Conservation (phyloP, 2,329 filamentous ascomycete genomes). For the Ramularia endophylla region DNA sequence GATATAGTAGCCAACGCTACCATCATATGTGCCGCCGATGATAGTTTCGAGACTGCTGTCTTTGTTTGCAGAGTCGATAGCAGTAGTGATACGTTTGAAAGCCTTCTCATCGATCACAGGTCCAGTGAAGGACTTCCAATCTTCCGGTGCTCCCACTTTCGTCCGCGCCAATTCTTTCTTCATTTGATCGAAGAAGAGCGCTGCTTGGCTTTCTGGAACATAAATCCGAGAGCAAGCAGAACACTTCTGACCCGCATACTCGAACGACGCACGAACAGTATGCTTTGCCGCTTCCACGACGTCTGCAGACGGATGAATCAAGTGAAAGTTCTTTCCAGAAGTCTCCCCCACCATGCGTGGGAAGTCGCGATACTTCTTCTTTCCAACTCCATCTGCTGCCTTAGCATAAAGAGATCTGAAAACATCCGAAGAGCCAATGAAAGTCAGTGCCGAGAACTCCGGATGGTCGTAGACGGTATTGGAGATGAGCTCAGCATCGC, state of each 20-base stretch:
- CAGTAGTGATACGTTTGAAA: slow-evolving; percentile 69
- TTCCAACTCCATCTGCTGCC: slow-evolving; percentile 72
- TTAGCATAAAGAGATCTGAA: slow-evolving; percentile 83
- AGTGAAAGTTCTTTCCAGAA: slow-evolving; percentile 87
- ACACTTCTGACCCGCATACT: slow-evolving; percentile 88
- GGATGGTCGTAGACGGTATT: slow-evolving; percentile 66
- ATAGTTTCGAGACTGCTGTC: slow-evolving; percentile 67
- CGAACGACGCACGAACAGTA: slow-evolving; percentile 78
- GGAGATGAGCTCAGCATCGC: slow-evolving; percentile 76
- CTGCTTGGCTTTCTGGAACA: slow-evolving; percentile 66
- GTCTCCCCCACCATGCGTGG: slow-evolving; percentile 84
- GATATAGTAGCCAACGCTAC: slow-evolving; percentile 72
- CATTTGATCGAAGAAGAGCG: slow-evolving; percentile 61
- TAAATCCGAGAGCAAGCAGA: slow-evolving; percentile 75
- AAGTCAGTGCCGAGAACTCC: slow-evolving; percentile 81
- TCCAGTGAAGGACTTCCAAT: slow-evolving; percentile 72
- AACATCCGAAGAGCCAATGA: slow-evolving; percentile 83
- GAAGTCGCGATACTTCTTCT: slow-evolving; percentile 75
- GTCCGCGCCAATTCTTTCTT: slow-evolving; percentile 61
- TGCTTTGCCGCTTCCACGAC: slow-evolving; percentile 70
- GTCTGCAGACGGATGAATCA: slow-evolving; percentile 70
- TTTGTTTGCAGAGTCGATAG: slow-evolving; percentile 69
- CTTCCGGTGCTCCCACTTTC: slow-evolving; percentile 61
- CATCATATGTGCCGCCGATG: slow-evolving; percentile 69
- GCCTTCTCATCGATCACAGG: slow-evolving; percentile 76